Percentiles rank a stretch among this genome's conserved stretches.
These are phyloP conservation scores for Murraya paniculata DNA, from an alignment of 345 rosid genomes.

Conservation along the genomic window DNA sequence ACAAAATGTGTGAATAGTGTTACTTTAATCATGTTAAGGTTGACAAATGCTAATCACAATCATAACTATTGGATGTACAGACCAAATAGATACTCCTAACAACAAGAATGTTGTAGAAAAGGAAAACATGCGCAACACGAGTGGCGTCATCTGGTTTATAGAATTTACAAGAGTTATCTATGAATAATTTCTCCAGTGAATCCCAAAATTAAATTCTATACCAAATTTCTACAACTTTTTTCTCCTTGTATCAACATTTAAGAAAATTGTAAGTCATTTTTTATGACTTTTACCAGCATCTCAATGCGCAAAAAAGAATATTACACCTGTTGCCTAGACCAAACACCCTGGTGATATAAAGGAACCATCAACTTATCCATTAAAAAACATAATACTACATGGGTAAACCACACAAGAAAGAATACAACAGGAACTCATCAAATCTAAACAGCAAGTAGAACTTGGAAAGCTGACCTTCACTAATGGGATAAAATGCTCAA, in stretches of 20 bases:
- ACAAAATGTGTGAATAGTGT: not conserved
- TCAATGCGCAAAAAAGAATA: not conserved
- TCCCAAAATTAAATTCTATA: not conserved
- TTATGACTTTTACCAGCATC: not conserved
- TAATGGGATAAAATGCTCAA: conserved; percentile 58
- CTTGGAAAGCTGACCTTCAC: conserved; percentile 47
- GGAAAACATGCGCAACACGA: not conserved
- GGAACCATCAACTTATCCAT: not conserved
- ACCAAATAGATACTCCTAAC: not conserved
- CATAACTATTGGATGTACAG: not conserved
- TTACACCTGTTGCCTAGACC: not conserved
- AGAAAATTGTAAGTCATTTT: not conserved
- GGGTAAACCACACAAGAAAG: not conserved
- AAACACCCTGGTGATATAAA: not conserved
- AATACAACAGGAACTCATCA: not conserved
- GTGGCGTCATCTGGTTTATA: not conserved
- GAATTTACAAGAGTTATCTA: not conserved
- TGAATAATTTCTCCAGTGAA: not conserved
- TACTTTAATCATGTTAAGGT: not conserved
- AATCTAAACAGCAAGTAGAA: not conserved
- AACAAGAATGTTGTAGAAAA: not conserved
- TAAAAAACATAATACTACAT: not conserved
- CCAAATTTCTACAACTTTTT: not conserved
- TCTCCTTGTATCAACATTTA: not conserved
- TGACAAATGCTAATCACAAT: not conserved